These are phyloP conservation scores for Psilocybe cubensis DNA, from an alignment of 768 basidiomycete species.

Conservation along the genomic window DNA sequence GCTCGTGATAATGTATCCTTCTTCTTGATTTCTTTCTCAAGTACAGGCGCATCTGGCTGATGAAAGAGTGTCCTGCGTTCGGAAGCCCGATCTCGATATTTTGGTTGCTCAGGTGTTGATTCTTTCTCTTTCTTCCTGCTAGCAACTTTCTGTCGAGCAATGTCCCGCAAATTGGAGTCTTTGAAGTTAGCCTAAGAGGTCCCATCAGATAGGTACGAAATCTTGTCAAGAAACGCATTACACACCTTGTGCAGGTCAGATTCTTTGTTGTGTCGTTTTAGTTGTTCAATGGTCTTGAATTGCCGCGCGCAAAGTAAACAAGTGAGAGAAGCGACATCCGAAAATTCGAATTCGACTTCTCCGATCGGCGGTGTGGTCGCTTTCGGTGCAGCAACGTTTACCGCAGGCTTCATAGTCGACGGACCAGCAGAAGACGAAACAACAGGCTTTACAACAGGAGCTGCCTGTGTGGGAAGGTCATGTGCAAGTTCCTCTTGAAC, in stretches of 20 bases:
- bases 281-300: slow-evolving; percentile 86
- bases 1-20: slow-evolving; percentile 64
- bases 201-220: slow-evolving; percentile 31
- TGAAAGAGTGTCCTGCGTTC: slow-evolving; percentile 91
- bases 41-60: slow-evolving; percentile 84
- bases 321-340: slow-evolving; percentile 72
- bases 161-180: slow-evolving; percentile 70
- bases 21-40: slow-evolving; percentile 49
- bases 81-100: slow-evolving; percentile 94
- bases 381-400: slow-evolving; percentile 2
- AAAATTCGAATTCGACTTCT: slow-evolving; percentile 80
- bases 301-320: slow-evolving; percentile 93
- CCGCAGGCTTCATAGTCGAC: slow-evolving; percentile 10
- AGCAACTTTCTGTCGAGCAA: slow-evolving; percentile 71
- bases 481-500: slow-evolving; percentile 86
- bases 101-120: slow-evolving; percentile 65
- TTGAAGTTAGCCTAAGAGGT: slow-evolving; percentile 79
- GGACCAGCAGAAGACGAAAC: background rate
- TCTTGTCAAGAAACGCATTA: background rate
- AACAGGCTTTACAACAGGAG: slow-evolving; percentile 3
- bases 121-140: slow-evolving; percentile 38
- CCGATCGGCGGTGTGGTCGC: slow-evolving; percentile 39
- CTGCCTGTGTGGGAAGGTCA: slow-evolving; percentile 24
- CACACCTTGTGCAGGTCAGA: slow-evolving; percentile 95
- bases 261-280: slow-evolving; percentile 89